Evolutionary conservation across 1,284 basidiomycete genomes (phyloP), one percentile per base, ranked within the genome.

Genomic region (Apiotrichum montevideense): DNA sequence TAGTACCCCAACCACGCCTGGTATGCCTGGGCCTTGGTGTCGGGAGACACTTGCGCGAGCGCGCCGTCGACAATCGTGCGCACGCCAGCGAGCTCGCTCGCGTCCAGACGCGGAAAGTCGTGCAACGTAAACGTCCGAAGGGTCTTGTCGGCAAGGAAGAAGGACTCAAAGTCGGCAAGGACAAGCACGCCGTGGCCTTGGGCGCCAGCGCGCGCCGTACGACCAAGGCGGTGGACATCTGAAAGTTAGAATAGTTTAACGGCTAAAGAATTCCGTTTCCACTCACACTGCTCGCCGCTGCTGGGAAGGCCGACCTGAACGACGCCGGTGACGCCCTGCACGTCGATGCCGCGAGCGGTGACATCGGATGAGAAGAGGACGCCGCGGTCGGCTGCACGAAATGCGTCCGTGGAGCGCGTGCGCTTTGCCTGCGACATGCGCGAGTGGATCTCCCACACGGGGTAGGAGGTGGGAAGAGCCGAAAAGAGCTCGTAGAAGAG

Each of bases 1-100:
- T 86, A 85, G 69, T 84, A 86, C 8, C 85, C 85, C 46, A 87
- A 79, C 81, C 71, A 74, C 11, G 78, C 78, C 58, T 75, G 71
- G 66, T 86, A 87, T 0, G 83, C 80, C 64, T 82, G 79, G 0
- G 72, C 74, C 65, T 84, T 84, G 7, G 69, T 62, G 39, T 78
- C 74, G 11, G 64, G 64, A 32, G 74, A 68, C 11, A 78, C 65
- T 0, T 54, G 35, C 10, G 63, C 45, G 56, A 72, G 57, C 21
- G 73, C 76, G 3, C 46, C 51, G n/a, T 52, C 54, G 6, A 83
- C 71, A 3, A 61, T 49, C 1, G 21, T 29, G 15, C 58, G 58
- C 3, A 59, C 53, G 5, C 46, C 46, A 4, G 59, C 40, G 7
- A 73, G 50, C 1, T 52, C 55, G 1, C 58, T 43, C 1, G 54